A percentile compares a stretch with the other conserved stretches of the same genome.
Conservation (phyloP, 495 filamentous ascomycete genomes). For the Hypoxylon perforatum region DNA sequence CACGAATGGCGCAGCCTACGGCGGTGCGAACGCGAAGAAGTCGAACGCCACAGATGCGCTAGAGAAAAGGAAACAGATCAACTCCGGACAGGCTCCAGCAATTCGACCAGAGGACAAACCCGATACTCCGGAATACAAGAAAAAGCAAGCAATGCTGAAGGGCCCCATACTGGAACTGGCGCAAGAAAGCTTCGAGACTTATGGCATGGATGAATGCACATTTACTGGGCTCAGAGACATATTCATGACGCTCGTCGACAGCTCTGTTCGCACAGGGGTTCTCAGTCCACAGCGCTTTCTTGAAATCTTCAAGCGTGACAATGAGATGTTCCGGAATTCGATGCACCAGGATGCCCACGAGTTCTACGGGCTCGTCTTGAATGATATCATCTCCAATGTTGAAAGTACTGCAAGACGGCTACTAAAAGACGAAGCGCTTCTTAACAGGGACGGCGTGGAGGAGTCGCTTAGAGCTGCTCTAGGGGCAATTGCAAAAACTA, state of each 20-base stretch:
- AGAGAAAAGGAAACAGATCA: slow-evolving; percentile 58
- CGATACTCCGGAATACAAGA: slow-evolving; percentile 94
- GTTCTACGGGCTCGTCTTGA: slow-evolving; percentile 94
- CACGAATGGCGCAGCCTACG: slow-evolving; percentile 56
- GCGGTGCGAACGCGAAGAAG: slow-evolving; percentile 60
- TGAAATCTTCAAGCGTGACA: slow-evolving; percentile 90
- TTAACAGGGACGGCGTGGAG: slow-evolving; percentile 45
- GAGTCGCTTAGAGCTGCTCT: slow-evolving; percentile 58
- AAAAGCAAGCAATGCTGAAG: slow-evolving; percentile 88
- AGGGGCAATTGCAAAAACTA: slow-evolving; percentile 52
- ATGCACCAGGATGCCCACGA: slow-evolving; percentile 99
- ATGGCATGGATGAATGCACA: slow-evolving; percentile 93
- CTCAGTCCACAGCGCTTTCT: slow-evolving; percentile 93
- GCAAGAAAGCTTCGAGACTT: slow-evolving; percentile 79
- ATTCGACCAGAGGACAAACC: slow-evolving; percentile 73
- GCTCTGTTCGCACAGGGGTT: slow-evolving; percentile 84
- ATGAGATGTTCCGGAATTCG: slow-evolving; percentile 95
- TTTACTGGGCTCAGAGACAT: slow-evolving; percentile 97
- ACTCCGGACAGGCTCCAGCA: slow-evolving; percentile 51
- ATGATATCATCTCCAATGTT: slow-evolving; percentile 93
- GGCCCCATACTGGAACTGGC: slow-evolving; percentile 86
- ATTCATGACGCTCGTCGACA: slow-evolving; percentile 89
- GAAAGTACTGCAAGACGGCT: slow-evolving; percentile 78
- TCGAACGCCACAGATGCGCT: slow-evolving; percentile 52
- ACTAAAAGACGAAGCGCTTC: slow-evolving; percentile 58